Evolutionary conservation across 768 basidiomycete genomes (phyloP).

Genomic region (Podaxis carcinomalis): DNA sequence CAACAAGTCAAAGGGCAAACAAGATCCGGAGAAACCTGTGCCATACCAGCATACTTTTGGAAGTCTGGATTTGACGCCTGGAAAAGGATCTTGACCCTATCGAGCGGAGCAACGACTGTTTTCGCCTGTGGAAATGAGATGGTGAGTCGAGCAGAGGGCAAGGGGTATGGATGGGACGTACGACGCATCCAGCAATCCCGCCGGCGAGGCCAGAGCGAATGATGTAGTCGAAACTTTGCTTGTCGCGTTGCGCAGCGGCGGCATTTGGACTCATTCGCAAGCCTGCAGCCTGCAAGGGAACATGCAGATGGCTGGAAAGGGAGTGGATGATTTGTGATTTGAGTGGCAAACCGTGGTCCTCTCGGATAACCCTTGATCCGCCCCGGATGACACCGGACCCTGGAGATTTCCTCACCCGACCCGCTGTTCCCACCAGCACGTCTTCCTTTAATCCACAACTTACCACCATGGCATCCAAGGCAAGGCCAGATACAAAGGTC

Average conservation of each 20-base stretch:
- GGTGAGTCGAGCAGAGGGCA: slow-evolving; percentile 14
- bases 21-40: neutral
- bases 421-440: neutral
- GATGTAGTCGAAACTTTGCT: slow-evolving; percentile 54
- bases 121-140: slow-evolving; percentile 64
- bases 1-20: neutral
- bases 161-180: slow-evolving; percentile 38
- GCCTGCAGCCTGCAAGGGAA: slow-evolving; percentile 19
- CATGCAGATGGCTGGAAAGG: slow-evolving; percentile 25
- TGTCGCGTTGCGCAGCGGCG: slow-evolving; percentile 42
- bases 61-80: slow-evolving; percentile 97
- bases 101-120: slow-evolving; percentile 91
- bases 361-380: slow-evolving; percentile 8
- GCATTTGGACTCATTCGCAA: slow-evolving; percentile 62
- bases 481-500: slow-evolving; percentile 52
- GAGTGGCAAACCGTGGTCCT: slow-evolving; percentile 6
- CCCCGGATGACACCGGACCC: slow-evolving; percentile 9
- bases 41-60: slow-evolving; percentile 84
- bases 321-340: neutral
- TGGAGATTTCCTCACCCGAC: slow-evolving; percentile 1
- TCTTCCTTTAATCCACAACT: slow-evolving; percentile 3
- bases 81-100: slow-evolving; percentile 97
- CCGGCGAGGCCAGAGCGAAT: slow-evolving; percentile 87
- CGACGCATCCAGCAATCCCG: slow-evolving; percentile 90
- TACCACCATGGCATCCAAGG: slow-evolving; percentile 43